Evolutionary conservation across 2,329 filamentous ascomycete species (phyloP).

Genomic region (Coniochaeta hoffmannii): DNA sequence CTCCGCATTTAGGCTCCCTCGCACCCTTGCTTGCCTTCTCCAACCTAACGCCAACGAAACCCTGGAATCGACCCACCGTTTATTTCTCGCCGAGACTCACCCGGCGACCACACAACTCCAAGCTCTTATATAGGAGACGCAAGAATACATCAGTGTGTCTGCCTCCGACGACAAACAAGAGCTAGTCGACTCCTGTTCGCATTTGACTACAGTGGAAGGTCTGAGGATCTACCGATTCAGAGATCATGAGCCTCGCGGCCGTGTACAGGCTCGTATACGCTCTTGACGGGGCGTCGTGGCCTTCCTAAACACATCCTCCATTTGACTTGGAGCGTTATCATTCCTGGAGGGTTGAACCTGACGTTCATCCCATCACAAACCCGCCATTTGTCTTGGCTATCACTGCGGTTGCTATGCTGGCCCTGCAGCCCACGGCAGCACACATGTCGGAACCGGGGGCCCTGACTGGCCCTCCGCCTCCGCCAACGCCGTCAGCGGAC

Average conservation of each 20-base stretch:
- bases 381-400: not conserved
- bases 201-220: not conserved
- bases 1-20: not conserved
- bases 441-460: not conserved
- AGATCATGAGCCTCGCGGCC: conserved; percentile 2
- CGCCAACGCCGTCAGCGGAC: conserved; percentile 28
- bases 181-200: not conserved
- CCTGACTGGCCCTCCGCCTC: conserved; percentile 21
- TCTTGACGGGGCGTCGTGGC: not conserved
- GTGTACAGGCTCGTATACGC: not conserved
- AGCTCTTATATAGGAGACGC: not conserved
- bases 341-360: not conserved
- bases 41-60: not conserved
- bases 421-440: not conserved
- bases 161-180: not conserved
- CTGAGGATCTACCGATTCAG: not conserved
- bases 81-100: not conserved
- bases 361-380: not conserved
- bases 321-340: not conserved
- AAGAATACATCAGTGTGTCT: not conserved
- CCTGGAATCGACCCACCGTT: not conserved
- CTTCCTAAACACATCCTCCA: not conserved
- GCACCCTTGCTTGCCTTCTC: not conserved
- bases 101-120: not conserved
- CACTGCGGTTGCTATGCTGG: not conserved